Evolutionary conservation across 768 basidiomycete genomes (phyloP).

Genomic region (Wakefieldia striispora): DNA sequence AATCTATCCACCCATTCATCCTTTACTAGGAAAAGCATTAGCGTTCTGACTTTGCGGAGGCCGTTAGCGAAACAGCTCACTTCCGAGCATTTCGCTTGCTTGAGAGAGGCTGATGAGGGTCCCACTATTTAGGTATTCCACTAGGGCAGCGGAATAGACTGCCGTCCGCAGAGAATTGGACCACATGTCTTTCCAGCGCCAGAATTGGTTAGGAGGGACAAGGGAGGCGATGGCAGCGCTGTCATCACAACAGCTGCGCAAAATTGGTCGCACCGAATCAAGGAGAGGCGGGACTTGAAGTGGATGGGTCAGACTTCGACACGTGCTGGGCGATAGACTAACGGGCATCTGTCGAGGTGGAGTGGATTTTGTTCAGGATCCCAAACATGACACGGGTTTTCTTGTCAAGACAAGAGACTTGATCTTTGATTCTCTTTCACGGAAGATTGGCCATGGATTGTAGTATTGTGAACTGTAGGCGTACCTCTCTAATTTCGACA

Average conservation of each 20-base stretch:
- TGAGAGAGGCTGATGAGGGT: constrained; percentile 56
- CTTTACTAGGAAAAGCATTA: constrained; percentile 47
- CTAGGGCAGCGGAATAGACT: constrained; percentile 63
- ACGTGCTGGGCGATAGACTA: constrained; percentile 25
- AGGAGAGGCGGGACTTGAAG: constrained; percentile 58
- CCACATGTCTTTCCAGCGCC: constrained; percentile 88
- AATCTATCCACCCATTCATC: constrained; percentile 69
- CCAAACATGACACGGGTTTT: constrained; percentile 71
- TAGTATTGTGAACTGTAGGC: neutral
- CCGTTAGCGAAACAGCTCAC: constrained; percentile 42
- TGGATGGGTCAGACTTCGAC: constrained; percentile 9
- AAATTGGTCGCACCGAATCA: constrained; percentile 51
- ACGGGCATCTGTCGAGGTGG: constrained; percentile 63
- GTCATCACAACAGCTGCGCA: constrained; percentile 53
- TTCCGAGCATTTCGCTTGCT: constrained; percentile 57
- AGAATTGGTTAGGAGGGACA: constrained; percentile 71
- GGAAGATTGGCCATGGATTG: constrained; percentile 1
- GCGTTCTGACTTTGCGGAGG: constrained; percentile 1
- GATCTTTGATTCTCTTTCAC: constrained; percentile 74
- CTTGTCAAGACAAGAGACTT: constrained; percentile 73
- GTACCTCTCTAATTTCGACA: constrained; percentile 63
- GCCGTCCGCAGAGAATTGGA: constrained; percentile 62
- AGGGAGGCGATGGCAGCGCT: constrained; percentile 51
- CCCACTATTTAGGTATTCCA: constrained; percentile 61
- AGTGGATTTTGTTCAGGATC: constrained; percentile 77